Conservation (phyloP, 2,329 filamentous ascomycete genomes). For the Talaromyces sp. region DNA sequence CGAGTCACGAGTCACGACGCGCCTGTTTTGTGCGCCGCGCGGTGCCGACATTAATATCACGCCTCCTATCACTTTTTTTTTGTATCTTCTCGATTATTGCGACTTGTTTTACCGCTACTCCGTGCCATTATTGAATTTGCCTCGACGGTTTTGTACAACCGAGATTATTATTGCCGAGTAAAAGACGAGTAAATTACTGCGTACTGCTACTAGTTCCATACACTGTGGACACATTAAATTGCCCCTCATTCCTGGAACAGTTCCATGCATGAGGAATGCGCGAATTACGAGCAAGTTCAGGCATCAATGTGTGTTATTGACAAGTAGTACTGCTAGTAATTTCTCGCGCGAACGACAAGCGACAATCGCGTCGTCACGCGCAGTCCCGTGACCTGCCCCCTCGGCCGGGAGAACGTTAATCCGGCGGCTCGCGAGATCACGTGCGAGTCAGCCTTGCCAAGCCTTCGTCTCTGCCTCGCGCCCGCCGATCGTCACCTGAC, state of each 20-base stretch:
- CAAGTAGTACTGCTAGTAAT: too few relatives aligned
- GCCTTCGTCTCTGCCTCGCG: background rate
- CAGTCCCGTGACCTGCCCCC: slow-evolving; percentile 5
- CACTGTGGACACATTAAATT: too few relatives aligned
- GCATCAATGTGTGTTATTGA: too few relatives aligned
- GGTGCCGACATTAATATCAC: background rate
- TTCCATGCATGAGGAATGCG: background rate
- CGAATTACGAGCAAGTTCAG: too few relatives aligned
- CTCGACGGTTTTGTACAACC: too few relatives aligned
- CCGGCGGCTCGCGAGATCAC: background rate
- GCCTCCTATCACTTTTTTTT: background rate
- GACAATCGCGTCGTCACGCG: slow-evolving; percentile 1
- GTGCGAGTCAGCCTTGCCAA: background rate
- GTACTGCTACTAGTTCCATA: background rate
- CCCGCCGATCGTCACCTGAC: background rate
- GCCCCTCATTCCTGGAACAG: background rate
- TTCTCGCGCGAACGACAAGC: background rate
- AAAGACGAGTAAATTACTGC: background rate
- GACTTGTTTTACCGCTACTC: background rate
- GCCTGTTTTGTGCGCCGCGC: background rate
- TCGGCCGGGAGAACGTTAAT: background rate
- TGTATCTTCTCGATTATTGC: background rate
- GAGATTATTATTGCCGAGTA: background rate
- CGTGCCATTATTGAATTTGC: background rate
- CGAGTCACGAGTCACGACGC: background rate